These are phyloP conservation scores for Claviceps arundinis DNA, from an alignment of 2,329 filamentous ascomycete genomes.

Conservation along the genomic window DNA sequence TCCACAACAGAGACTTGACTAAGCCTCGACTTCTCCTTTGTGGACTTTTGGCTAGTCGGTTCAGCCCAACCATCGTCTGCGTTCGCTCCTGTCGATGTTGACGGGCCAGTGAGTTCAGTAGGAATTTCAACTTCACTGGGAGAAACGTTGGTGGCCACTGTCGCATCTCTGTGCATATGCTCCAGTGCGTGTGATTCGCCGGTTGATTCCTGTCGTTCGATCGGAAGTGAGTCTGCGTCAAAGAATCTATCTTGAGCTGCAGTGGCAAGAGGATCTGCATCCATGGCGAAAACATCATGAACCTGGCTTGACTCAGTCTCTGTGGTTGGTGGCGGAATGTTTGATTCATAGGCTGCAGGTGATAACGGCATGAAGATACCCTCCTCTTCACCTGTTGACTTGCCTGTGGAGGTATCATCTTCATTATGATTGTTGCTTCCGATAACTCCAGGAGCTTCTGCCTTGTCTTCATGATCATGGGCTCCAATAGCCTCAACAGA, in stretches of 20 bases:
- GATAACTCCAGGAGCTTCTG: background rate
- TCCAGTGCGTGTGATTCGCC: background rate
- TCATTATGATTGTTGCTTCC: constrained; percentile 8
- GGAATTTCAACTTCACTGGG: background rate
- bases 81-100: constrained; percentile 15
- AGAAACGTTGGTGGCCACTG: no score
- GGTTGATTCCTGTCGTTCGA: background rate
- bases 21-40: constrained; percentile 18
- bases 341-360: background rate
- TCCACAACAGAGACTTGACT: constrained; percentile 6
- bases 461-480: background rate
- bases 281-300: background rate
- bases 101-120: background rate
- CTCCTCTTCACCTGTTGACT: constrained; percentile 30
- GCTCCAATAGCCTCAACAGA: background rate
- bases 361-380: constrained; percentile 12
- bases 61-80: background rate
- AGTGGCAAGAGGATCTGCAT: background rate
- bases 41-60: constrained; percentile 11
- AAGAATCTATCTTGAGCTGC: background rate
- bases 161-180: constrained; percentile 8
- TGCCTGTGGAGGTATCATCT: constrained; percentile 21
- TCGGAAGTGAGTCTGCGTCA: background rate
- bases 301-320: background rate
- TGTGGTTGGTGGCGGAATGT: background rate